Conservation (phyloP, 2,329 filamentous ascomycete species). For the Penicillium sp. region DNA sequence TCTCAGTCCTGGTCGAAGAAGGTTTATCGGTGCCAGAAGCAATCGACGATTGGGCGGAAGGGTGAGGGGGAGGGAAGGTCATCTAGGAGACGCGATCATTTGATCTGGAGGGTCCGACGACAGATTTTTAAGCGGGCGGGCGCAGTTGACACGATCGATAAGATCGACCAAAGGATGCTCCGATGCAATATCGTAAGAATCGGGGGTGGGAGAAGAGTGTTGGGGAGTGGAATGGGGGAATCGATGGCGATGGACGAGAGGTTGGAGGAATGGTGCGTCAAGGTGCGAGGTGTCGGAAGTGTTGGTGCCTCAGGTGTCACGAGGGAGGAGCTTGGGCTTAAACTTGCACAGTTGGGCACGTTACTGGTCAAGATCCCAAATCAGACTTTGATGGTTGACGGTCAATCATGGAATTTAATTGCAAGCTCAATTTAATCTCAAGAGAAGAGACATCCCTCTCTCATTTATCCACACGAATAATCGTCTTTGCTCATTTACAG, state of each 20-base stretch:
- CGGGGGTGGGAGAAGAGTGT: slow-evolving; percentile 10
- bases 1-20: slow-evolving; percentile 49
- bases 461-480: not conserved
- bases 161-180: slow-evolving; percentile 10
- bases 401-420: no score
- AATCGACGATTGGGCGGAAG: slow-evolving; percentile 53
- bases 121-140: slow-evolving; percentile 33
- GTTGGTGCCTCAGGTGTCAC: slow-evolving; percentile 23
- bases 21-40: slow-evolving; percentile 51
- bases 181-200: slow-evolving; percentile 11
- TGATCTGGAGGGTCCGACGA: slow-evolving; percentile 43
- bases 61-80: slow-evolving; percentile 55
- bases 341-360: slow-evolving; percentile 6
- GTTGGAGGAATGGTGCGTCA: slow-evolving; percentile 21
- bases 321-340: slow-evolving; percentile 17
- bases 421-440: not conserved
- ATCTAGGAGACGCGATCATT: slow-evolving; percentile 57
- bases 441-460: not conserved
- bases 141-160: slow-evolving; percentile 18
- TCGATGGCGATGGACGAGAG: slow-evolving; percentile 23
- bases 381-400: not conserved
- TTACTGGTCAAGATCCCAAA: not conserved
- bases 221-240: slow-evolving; percentile 16
- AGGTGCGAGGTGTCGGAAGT: slow-evolving; percentile 25
- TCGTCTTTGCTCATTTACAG: not conserved